Evolutionary conservation across 306 rosid species (phyloP), one percentile per base, ranked within the genome.

Genomic region (Sicyos edulis): DNA sequence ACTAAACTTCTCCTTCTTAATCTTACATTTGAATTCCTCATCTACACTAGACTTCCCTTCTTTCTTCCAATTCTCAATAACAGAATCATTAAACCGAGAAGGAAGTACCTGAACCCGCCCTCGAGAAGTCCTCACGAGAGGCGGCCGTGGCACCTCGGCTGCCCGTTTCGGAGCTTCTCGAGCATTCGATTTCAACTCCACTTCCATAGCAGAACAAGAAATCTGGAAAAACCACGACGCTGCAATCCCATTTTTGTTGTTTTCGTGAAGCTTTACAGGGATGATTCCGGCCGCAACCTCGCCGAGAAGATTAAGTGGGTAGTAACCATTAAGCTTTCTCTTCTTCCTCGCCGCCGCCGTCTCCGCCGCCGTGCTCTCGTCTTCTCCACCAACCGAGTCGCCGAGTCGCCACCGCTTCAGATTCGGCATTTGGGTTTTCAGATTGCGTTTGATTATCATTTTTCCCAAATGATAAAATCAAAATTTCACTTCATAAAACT

Each of bases 91-190:
- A 73, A 95, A 91, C 60, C 97, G 87, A 13, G 99, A 95, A 78
- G 99, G 99, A 7, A 95, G 95, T 53, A 91, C 99, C 92, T 91
- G 99, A 74, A 91, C 99, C 29, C 99, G 79, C 20, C 99, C 99
- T 71, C 99, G 83, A 5, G 90, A 91, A 15, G 99, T 95, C 60
- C 96, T 79, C 72, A 95, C 99, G 34, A 95, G 83, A 5, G 99
- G 92, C 8, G 99, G 99, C 73, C 96, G 82, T 2, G 88, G 83
- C 78, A 66, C 87, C 79, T 81, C 90, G 14, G 76, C 82, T 40
- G 76, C 53, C 57, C 75, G 83, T 53, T 74, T 86, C 45, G 60
- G 71, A 75, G 71, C 83, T 1, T 74, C 81, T 21, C 60, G 68
- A 5, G 19, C 76, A 71, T 62, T 83, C 5, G 88, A 62, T 56